Base-by-base conservation (phyloP, 192 early-diverging fungal species). In the Globomyces pollinis-pini region DNA sequence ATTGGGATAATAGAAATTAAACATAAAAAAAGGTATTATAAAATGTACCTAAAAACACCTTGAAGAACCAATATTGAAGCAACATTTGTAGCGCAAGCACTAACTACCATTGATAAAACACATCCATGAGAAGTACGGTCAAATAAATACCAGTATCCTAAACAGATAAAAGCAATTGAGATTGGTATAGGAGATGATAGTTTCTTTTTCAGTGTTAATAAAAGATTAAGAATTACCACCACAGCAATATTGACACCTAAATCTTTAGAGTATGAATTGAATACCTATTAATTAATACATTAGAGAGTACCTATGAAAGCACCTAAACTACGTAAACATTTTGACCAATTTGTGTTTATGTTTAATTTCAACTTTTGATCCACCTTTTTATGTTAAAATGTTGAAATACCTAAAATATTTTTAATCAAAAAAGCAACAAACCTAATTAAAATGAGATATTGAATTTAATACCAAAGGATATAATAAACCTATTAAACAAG, bases 111-210 rank as follows among this genome's bases (percentile, higher is more conserved):
- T 23, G 81, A 79, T 28, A 85, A 60, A 28, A 77, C 12, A 52
- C 87, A 85, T 52, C 86, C 86, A 50, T 86, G 82, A 38, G 64
- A 41, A 7, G 85, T 87, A 38, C 81, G 49, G 63, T 88, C 86
- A 76, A 88, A 88, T 28, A 86, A 45, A 60, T 86, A 79, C 86
- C 86, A 88, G 28, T 87, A 59, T 29, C 70, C 84, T 11, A 81
- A 49, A 21, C 78, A 75, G 18, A 85, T 75, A 32, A 88, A 32
- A 1, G 74, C 74, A 23, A 84, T 51, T 15, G 79, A 77, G 15
- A 81, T 62, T 30, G 74, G 84, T 13, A 86, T 77, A 45, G 86
- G 84, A 47, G 21, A 4, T 3, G 44, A 47, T 47, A 47, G 28
- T 47, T 47, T 47, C 44, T 47, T 8, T 3, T 24, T 47, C 8